A percentile compares a stretch with the other conserved stretches of the same genome.
Conservation (phyloP, 2,329 filamentous ascomycete species). For the Xylariomycetidae sp. region DNA sequence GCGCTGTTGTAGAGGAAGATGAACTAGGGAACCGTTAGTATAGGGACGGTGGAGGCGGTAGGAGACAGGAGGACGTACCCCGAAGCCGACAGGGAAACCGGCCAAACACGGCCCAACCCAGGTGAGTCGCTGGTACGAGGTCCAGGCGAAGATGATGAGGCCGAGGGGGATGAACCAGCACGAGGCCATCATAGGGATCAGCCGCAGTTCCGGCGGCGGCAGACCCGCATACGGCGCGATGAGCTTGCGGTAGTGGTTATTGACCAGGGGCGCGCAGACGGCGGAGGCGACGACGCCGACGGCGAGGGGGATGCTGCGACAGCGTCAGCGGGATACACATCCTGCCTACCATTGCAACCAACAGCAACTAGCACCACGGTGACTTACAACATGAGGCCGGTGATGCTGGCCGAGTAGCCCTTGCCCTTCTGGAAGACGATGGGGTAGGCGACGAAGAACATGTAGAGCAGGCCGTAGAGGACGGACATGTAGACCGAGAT, state of each 20-base stretch:
- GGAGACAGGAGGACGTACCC: too few species aligned
- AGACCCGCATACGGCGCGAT: constrained; percentile 22
- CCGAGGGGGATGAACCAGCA: constrained; percentile 65
- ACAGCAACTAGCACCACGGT: too few species aligned
- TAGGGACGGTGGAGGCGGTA: too few species aligned
- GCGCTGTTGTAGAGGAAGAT: constrained; percentile 78
- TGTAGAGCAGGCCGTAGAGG: constrained; percentile 67
- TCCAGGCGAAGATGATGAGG: constrained; percentile 54
- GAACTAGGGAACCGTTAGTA: too few species aligned
- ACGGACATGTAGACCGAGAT: constrained; percentile 83
- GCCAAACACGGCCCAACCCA: constrained; percentile 70
- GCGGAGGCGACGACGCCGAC: constrained; percentile 67
- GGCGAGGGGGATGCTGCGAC: constrained; percentile 59
- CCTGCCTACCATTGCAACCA: too few species aligned
- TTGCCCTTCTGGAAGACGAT: constrained; percentile 75
- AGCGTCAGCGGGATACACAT: too few species aligned
- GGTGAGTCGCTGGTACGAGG: constrained; percentile 56
- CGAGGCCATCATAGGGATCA: constrained; percentile 76
- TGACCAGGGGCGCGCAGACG: constrained; percentile 63
- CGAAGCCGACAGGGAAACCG: constrained; percentile 68
- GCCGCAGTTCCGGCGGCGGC: constrained; percentile 69
- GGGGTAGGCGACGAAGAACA: constrained; percentile 68
- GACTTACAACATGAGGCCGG: constrained; percentile 70
- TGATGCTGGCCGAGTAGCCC: constrained; percentile 65
- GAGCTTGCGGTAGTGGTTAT: constrained; percentile 66